Evolutionary conservation across 2,329 filamentous ascomycete species (phyloP), one percentile per base, ranked within the genome.

Genomic region (Stachybotrys elegans): DNA sequence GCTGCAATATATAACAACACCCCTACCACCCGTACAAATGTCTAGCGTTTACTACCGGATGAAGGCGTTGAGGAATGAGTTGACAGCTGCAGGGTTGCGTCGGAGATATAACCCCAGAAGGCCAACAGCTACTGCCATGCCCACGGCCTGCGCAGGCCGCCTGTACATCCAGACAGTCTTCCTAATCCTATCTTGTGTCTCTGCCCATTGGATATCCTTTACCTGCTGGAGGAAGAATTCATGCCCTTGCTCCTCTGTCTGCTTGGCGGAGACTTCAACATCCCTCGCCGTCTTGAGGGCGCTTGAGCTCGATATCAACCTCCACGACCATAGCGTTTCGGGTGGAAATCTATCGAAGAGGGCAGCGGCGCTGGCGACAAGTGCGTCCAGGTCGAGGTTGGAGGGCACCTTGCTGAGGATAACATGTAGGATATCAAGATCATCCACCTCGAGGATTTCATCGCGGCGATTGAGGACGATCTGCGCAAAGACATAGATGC

Each of bases 371-470:
- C 76, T 73, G 16, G 71, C 60, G 49, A 98, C 85, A 42, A 96
- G 76, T 7, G 70, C 71, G 52, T 98, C 92, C 20, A 98, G 70
- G 58, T 94, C 79, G 45, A 95, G 79, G 16, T 84, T 83, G 42
- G 81, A 77, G 1, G 93, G 93, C 6, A 98, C 76, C 63, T 93
- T 95, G 34, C 88, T 88, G 12, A 98, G 78, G 27, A 88, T 83
- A 48, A 84, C 87, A 62, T 95, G 90, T 20, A 98, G 77, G 79
- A 98, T 94, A 57, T 97, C 92, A 6, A 88, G 85, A 61, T 95
- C 90, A 52, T 94, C 86, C n/a, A 89, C 86, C 41, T 88, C 85
- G 51, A 97, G 78, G n/a, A 98, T 77, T 65, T 96, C 90, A 25
- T 81, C 78, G 45, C 86, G 84, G 29, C 92, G 84, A 37, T 83